Evolutionary conservation across 192 early-diverging fungal genomes (phyloP).

Genomic region (Mortierella claussenii): DNA sequence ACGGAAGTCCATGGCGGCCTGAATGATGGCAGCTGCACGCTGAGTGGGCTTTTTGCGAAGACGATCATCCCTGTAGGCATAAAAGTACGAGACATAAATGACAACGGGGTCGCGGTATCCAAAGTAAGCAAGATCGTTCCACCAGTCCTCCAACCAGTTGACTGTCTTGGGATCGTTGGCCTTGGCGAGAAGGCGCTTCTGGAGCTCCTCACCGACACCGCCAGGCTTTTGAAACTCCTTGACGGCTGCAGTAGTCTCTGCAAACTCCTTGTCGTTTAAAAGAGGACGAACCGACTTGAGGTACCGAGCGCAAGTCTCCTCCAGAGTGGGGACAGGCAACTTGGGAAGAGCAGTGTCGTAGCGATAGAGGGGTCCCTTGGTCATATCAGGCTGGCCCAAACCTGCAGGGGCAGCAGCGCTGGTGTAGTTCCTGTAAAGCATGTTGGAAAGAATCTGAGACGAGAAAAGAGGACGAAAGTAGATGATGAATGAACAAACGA

Average conservation of each 20-base stretch:
- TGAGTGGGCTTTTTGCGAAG: conserved; percentile 77
- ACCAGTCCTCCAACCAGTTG: conserved; percentile 98
- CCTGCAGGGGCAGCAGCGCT: conserved; percentile 19
- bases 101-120: conserved; percentile 97
- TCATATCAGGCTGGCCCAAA: conserved; percentile 47
- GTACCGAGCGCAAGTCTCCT: conserved; percentile 87
- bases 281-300: conserved; percentile 82
- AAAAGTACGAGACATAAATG: conserved; percentile 97
- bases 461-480: not conserved
- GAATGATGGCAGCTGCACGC: conserved; percentile 92
- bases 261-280: conserved; percentile 75
- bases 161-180: conserved; percentile 75
- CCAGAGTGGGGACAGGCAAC: conserved; percentile 88
- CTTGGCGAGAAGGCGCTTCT: conserved; percentile 83
- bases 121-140: conserved; percentile 95
- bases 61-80: conserved; percentile 90
- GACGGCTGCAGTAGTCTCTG: conserved; percentile 71
- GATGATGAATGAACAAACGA: not conserved
- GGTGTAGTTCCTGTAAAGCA: conserved; percentile 57
- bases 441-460: conserved; percentile 37
- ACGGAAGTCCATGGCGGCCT: conserved; percentile 90
- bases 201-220: conserved; percentile 84
- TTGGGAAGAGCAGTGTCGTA: conserved; percentile 84
- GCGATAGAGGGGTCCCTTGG: conserved; percentile 73
- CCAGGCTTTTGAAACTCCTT: conserved; percentile 85